Conservation (phyloP, 495 filamentous ascomycete species). For the Copromyces sp. region DNA sequence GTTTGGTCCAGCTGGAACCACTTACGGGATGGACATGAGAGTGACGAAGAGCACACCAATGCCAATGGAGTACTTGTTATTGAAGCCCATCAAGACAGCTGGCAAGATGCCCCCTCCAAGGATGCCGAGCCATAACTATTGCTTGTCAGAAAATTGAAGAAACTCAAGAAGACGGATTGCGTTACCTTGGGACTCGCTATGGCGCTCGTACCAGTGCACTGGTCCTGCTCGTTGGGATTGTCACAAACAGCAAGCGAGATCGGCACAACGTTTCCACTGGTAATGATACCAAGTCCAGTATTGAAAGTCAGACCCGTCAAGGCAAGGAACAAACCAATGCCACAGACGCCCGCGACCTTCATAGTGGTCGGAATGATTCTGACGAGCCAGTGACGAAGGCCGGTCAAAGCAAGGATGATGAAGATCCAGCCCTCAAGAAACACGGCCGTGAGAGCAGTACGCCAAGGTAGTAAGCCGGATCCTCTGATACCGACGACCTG, state of each 20-base stretch:
- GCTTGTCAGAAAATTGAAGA: conserved; percentile 8
- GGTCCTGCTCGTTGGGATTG: conserved; percentile 26
- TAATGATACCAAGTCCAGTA: conserved; percentile 67
- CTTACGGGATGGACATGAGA: conserved; percentile 68
- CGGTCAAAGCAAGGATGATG: conserved; percentile 55
- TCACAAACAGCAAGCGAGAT: conserved; percentile 61
- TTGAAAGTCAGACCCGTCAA: conserved; percentile 67
- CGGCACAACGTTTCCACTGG: conserved; percentile 48
- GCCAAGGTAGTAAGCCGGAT: conserved; percentile 54
- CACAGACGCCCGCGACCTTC: conserved; percentile 70
- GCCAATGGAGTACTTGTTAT: conserved; percentile 69
- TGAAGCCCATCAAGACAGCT: conserved; percentile 67
- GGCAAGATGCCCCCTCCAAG: conserved; percentile 69
- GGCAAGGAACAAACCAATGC: conserved; percentile 71
- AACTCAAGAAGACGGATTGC: background rate
- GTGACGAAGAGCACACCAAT: conserved; percentile 75
- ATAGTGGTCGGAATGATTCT: conserved; percentile 68
- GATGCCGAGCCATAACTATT: conserved; percentile 67
- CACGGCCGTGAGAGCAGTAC: conserved; percentile 66
- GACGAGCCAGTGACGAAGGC: conserved; percentile 78
- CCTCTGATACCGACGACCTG: conserved; percentile 72
- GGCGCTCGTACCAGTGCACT: conserved; percentile 34
- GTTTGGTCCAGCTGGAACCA: background rate
- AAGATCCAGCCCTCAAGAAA: conserved; percentile 69
- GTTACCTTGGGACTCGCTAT: conserved; percentile 58